Base-by-base conservation (phyloP, 148 eudicot genomes). In the Cornus controversa region DNA sequence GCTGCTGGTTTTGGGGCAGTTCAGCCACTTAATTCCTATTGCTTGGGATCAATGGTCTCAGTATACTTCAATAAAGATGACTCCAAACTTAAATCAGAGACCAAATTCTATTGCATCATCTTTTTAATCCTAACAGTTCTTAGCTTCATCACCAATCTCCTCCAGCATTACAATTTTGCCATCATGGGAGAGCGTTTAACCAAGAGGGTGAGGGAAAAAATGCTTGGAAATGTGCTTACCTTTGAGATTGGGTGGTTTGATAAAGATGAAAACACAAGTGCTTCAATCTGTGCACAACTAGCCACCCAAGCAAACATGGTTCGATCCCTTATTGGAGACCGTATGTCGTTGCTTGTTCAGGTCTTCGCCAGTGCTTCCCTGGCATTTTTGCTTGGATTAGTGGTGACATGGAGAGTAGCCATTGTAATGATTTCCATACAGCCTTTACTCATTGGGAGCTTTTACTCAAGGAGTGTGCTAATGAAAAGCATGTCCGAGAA, bases 221-320 rank as follows among this genome's bases (percentile, higher is more conserved):
- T 77, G 72, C 50, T 77, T 27, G 54, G 10, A 54, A 77, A 69
- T 25, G 71, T 77, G 58, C 73, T 77, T 16, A 77, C 74, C 13
- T 77, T 77, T 25, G 80, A 77, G 66, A 62, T 70, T 26, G 80
- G 73, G 10, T 77, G 74, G 68, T 77, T 77, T 25, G 80, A 77
- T 62, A 15, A 27, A 62, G 80, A 77, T 18, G 69, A 77, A 26
- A 77, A 77, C 60, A 77, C 74, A 7, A 77, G 80, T 62, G 80
- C 69, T 1, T 67, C 80, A 7, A 60, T 77, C n/a, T 69, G 74
- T 57, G 54, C 80, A 0, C 40, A 58, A n/a, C 63, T 77, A 77
- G 80, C 80, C 31, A 70, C 69, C 6, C 69, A 77, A 18, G 74
- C 74, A 11, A 77, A 62, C 63, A 25, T 70, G 74, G 74, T 77